Evolutionary conservation across 2,329 filamentous ascomycete genomes (phyloP).

Genomic region (Talaromyces sp.): DNA sequence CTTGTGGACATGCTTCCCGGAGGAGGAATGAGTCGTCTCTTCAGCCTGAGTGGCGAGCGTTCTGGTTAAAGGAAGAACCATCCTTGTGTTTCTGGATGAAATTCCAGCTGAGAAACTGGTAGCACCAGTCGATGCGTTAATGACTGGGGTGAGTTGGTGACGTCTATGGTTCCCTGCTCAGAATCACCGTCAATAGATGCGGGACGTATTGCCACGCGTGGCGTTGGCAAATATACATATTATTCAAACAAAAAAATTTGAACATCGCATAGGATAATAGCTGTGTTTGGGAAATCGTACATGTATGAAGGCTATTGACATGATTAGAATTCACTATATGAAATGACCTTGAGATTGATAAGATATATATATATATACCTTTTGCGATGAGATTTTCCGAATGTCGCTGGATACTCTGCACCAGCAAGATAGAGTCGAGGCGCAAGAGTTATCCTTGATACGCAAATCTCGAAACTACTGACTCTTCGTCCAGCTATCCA

Average conservation of each 20-base stretch:
- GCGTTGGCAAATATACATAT: not conserved
- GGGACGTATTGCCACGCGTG: not conserved
- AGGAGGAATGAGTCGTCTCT: constrained; percentile 10
- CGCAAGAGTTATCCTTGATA: not conserved
- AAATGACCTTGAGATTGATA: not conserved
- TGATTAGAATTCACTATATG: not conserved
- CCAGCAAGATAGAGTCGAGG: not conserved
- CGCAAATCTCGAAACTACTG: not conserved
- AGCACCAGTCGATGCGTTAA: not conserved
- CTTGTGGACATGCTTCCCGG: constrained; percentile 23
- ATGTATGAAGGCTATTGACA: not conserved
- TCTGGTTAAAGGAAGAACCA: not conserved
- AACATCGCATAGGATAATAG: not conserved
- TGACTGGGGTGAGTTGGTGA: not conserved
- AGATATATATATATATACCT: not conserved
- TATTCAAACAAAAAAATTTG: not conserved
- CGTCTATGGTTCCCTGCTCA: not conserved
- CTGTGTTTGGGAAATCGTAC: not conserved
- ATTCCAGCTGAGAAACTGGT: not conserved
- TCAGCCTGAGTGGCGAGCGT: constrained; percentile 7
- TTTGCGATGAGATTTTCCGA: not conserved
- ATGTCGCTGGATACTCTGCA: not conserved
- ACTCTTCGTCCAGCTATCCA: not conserved
- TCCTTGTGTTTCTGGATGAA: not conserved
- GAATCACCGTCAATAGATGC: not conserved